Percentiles rank a stretch among this genome's conserved stretches.
phyloP scores from a whole-genome alignment of 495 filamentous ascomycete species.

The Aspergillus conjunctus region DNA sequence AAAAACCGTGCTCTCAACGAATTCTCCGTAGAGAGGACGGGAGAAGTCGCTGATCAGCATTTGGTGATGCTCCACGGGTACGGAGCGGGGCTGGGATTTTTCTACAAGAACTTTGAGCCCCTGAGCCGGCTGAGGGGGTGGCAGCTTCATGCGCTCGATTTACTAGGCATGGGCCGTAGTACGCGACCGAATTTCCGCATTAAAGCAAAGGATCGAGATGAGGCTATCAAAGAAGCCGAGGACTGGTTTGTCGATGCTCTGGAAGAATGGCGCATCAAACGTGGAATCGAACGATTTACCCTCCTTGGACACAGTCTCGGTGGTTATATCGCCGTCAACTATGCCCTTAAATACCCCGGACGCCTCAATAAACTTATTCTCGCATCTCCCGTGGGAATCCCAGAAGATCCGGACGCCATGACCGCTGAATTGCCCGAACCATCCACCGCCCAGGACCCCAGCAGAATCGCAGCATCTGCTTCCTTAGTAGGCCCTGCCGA shows the following conservation, averaged over 20 bases:
- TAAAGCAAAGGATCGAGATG: slow-evolving; percentile 75
- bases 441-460: slow-evolving; percentile 67
- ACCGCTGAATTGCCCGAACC: slow-evolving; percentile 79
- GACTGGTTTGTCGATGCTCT: slow-evolving; percentile 95
- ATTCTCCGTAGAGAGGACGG: slow-evolving; percentile 82
- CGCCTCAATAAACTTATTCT: slow-evolving; percentile 93
- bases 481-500: slow-evolving; percentile 31
- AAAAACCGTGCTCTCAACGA: slow-evolving; percentile 90
- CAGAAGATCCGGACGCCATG: slow-evolving; percentile 91
- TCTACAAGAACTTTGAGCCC: slow-evolving; percentile 95
- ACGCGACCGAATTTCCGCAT: slow-evolving; percentile 81
- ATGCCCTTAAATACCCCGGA: slow-evolving; percentile 94
- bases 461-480: slow-evolving; percentile 42
- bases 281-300: slow-evolving; percentile 90
- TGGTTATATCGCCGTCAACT: slow-evolving; percentile 91
- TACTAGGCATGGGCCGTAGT: slow-evolving; percentile 93
- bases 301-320: slow-evolving; percentile 90
- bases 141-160: slow-evolving; percentile 88
- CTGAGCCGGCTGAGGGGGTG: slow-evolving; percentile 76
- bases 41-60: slow-evolving; percentile 74
- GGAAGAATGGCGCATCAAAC: slow-evolving; percentile 90
- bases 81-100: slow-evolving; percentile 93
- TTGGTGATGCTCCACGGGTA: slow-evolving; percentile 98
- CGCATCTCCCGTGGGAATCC: slow-evolving; percentile 90
- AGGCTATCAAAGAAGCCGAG: slow-evolving; percentile 87